Conservation (phyloP, 257 asterid species). For the Forsythia viridissima region DNA sequence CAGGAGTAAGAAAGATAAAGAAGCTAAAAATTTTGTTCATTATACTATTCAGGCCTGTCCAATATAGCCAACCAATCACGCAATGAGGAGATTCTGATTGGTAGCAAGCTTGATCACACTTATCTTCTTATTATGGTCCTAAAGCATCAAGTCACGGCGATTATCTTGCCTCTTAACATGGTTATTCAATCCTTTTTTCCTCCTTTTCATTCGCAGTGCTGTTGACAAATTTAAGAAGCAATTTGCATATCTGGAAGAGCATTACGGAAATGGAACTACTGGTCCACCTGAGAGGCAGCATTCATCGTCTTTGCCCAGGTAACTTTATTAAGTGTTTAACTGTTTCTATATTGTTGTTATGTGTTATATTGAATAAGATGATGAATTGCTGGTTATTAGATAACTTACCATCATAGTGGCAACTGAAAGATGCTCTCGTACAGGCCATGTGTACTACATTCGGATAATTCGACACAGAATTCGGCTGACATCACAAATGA, state of each 20-base stretch:
- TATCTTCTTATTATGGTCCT: background rate
- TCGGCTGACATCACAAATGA: constrained; percentile 55
- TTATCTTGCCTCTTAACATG: background rate
- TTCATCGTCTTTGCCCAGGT: constrained; percentile 97
- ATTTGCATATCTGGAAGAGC: constrained; percentile 94
- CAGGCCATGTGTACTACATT: constrained; percentile 78
- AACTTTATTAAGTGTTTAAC: background rate
- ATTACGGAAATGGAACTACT: constrained; percentile 69
- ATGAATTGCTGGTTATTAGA: background rate
- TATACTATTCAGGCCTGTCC: background rate
- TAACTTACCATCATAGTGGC: background rate
- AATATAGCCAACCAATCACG: background rate
- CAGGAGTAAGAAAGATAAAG: background rate
- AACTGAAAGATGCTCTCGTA: constrained; percentile 25
- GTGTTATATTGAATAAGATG: background rate
- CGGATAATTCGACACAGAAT: constrained; percentile 56
- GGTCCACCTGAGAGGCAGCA: constrained; percentile 96
- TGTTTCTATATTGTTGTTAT: background rate
- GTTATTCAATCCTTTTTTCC: background rate
- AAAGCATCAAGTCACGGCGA: background rate
- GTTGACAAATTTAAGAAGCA: constrained; percentile 97
- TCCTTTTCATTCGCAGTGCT: constrained; percentile 57
- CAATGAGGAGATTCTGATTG: too few relatives aligned
- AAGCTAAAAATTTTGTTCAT: too few relatives aligned
- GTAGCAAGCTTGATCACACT: background rate